Percentiles rank a stretch among this genome's conserved stretches.
phyloP scores from a whole-genome alignment of 768 basidiomycete species.

The Omphalotus guepiniiformis region DNA sequence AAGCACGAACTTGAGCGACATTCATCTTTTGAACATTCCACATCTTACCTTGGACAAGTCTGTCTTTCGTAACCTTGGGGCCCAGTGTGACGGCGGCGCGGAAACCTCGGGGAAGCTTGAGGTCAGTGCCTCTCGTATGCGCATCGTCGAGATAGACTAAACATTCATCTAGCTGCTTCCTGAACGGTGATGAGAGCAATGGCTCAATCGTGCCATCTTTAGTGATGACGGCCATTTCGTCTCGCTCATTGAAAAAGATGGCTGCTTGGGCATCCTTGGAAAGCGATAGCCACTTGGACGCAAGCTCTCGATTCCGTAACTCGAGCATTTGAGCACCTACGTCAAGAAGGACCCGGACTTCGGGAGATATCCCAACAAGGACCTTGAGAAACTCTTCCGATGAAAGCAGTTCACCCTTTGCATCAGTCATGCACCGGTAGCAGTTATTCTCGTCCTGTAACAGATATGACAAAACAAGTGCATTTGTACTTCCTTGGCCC shows the following conservation, averaged over 20 bases:
- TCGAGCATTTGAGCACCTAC: conserved; percentile 58
- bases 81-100: conserved; percentile 48
- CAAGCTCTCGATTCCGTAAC: conserved; percentile 38
- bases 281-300: conserved; percentile 34
- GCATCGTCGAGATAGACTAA: conserved; percentile 50
- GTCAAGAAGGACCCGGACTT: conserved; percentile 46
- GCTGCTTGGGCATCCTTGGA: conserved; percentile 30
- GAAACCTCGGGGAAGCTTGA: conserved; percentile 42
- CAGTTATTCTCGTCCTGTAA: conserved; percentile 35
- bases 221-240: conserved; percentile 31
- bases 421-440: conserved; percentile 25
- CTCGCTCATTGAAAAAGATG: conserved; percentile 38
- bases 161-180: conserved; percentile 29
- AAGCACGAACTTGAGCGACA: no score
- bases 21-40: background rate
- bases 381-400: conserved; percentile 23
- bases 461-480: conserved; percentile 35
- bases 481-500: conserved; percentile 43
- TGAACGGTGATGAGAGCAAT: conserved; percentile 27
- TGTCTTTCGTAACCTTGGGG: conserved; percentile 48
- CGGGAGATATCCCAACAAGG: conserved; percentile 30
- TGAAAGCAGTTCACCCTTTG: conserved; percentile 17
- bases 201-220: conserved; percentile 32
- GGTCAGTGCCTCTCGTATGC: conserved; percentile 49
- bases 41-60: conserved; percentile 43